Base-by-base conservation (phyloP, 148 eudicot genomes). In the Vaccinium corymbosum region DNA sequence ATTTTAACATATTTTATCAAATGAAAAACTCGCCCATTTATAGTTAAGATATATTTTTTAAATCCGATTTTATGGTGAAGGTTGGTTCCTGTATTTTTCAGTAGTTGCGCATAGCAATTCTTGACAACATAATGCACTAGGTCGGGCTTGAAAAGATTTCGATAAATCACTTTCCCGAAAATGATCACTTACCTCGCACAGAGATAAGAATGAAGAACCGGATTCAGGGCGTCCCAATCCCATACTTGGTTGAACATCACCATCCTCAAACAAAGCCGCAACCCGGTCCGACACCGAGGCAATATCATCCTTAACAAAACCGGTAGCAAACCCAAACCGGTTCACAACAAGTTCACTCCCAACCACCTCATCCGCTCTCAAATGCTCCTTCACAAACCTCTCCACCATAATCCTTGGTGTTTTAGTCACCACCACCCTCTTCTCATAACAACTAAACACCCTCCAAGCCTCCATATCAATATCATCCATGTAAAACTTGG, bases 381-480 rank as follows among this genome's bases (percentile, higher is more conserved):
- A 87, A 87, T 97, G 99, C 46, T 92, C 97, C 91, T 93, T 97
- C 77, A 89, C 92, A 80, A 97, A 97, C 92, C 92, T 88, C 87
- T 94, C 98, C 38, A 93, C 96, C 98, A 97, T 93, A 57, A 94
- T 64, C 84, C 90, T 91, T 7, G 99, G 99, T 48, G 88, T 92
- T 78, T 84, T 91, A 6, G 92, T 93, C 86, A 93, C 95, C 84
- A 94, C 97, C 8, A 94, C 92, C 52, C 90, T 90, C 86, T 91
- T 97, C 75, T 90, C 94, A 71, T 85, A 89, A 32, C 87, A 76
- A 56, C 93, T 91, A 84, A 93, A 94, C 29, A 88, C 82, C 80
- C 88, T 90, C 95, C 94, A 97, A 2, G 95, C 93, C 79, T 93
- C 95, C 89, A 93, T 84, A 73, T 93, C 89, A 20, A 90, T 25